These are phyloP conservation scores for Xerocomus spinulosus DNA, from an alignment of 768 basidiomycete genomes.

Conservation along the genomic window DNA sequence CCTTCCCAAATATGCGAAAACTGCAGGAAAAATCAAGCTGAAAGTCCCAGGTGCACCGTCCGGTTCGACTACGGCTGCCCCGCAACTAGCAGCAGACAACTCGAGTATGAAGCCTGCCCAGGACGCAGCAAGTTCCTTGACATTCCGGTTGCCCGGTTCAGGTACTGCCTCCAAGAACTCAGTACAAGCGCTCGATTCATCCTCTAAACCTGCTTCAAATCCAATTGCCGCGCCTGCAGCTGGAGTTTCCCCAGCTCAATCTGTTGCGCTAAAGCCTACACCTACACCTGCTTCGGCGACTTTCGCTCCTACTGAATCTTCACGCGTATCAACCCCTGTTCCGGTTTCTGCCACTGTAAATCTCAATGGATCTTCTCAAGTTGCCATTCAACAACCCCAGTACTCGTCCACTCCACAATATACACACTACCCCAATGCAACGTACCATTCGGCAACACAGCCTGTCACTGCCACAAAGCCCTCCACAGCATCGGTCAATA, in stretches of 20 bases:
- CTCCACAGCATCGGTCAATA: constrained; percentile 7
- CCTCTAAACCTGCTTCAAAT: constrained; percentile 17
- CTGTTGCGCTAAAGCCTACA: constrained; percentile 26
- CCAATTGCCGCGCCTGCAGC: constrained; percentile 11
- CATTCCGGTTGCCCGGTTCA: constrained; percentile 23
- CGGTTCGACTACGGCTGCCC: constrained; percentile 8
- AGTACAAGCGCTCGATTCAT: constrained; percentile 16
- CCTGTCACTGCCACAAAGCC: constrained; percentile 21
- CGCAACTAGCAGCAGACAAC: constrained; percentile 14
- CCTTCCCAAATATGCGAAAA: constrained; percentile 59
- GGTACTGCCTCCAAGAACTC: constrained; percentile 17
- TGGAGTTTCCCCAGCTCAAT: constrained; percentile 11
- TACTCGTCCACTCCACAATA: constrained; percentile 34
- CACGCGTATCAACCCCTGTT: constrained; percentile 18
- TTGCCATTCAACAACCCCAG: constrained; percentile 29
- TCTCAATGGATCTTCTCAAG: constrained; percentile 27
- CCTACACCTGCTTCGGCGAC: constrained; percentile 23
- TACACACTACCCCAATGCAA: constrained; percentile 53
- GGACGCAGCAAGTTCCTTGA: constrained; percentile 19
- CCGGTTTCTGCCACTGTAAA: constrained; percentile 17
- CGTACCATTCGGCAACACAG: constrained; percentile 37
- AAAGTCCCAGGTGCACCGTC: constrained; percentile 47
- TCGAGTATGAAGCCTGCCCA: constrained; percentile 12
- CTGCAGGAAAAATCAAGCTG: constrained; percentile 65
- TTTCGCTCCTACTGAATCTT: constrained; percentile 15